Base-by-base conservation (phyloP, 2,329 filamentous ascomycete genomes). In the Colletotrichum orbiculare region DNA sequence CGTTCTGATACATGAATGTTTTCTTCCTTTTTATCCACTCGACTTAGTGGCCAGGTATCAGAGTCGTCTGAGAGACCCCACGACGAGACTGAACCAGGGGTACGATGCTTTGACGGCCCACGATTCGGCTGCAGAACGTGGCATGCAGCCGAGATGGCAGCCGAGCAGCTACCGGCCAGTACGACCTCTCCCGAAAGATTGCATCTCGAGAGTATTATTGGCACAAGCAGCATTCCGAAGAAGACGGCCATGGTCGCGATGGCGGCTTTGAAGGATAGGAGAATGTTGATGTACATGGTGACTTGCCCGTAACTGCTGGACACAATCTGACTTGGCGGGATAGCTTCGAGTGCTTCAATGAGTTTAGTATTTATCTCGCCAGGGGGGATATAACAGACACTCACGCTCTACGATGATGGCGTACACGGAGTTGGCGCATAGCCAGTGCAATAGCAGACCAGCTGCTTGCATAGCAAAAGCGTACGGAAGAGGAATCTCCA, bases 371-470 rank as follows among this genome's bases (percentile, higher is more conserved):
- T 46, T 3, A 10, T 15, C 13, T 43, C 42, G 10, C 15, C 7
- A 17, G 8, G 10, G 10, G 45, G 33, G n/a, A 9, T 17, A 1
- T 17, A 10, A 11, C 10, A 17, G 45, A 46, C 15, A 39, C 53
- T 47, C 50, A 58, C 55, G 8, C 34, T 58, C 55, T 4, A n/a
- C 17, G 13, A 15, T n/a, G 6, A 54, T 48, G 17, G 35, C 42
- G n/a, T 61, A 61, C 4, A 61, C 4, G 2, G 48, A 41, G 25
- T 54, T 61, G 8, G 50, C 34, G 13, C 52, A 54, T 7, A 61
- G 17, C 58, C 50, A 61, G 49, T 53, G 58, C 11, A 42, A 12
- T 9, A 61, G 17, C 5, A 41, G 11, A 4, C 58, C 50, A 7
- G 55, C 8, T 4, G 8, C 39, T 3, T 46, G 12, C 6, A 61